These are phyloP conservation scores for Globisporangium polare DNA, from an alignment of 352 stramenopile genomes.

Conservation along the genomic window DNA sequence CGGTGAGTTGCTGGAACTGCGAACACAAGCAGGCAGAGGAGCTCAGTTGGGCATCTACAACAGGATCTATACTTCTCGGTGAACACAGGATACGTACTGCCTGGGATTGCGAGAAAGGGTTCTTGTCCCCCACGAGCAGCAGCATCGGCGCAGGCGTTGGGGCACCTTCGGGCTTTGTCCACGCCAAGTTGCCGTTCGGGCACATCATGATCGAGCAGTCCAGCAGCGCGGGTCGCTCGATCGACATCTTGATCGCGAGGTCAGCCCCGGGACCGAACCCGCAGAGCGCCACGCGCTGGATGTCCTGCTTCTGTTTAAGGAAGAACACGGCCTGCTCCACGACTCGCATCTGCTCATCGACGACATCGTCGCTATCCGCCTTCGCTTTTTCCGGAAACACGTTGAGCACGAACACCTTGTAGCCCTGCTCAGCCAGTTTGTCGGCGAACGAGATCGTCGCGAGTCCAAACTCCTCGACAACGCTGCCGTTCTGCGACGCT, in stretches of 20 bases:
- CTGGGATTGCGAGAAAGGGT: constrained; percentile 53
- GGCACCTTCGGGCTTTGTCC: constrained; percentile 13
- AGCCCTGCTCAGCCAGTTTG: constrained; percentile 84
- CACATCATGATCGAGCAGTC: constrained; percentile 75
- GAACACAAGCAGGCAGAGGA: background rate
- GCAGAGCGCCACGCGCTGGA: constrained; percentile 70
- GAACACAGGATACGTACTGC: constrained; percentile 31
- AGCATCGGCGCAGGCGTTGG: constrained; percentile 38
- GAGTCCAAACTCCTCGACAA: constrained; percentile 40
- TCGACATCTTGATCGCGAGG: constrained; percentile 56
- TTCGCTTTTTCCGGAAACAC: constrained; percentile 22
- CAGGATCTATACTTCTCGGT: background rate
- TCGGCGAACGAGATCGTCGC: constrained; percentile 75
- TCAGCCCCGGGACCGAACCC: constrained; percentile 68
- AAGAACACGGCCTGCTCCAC: constrained; percentile 49
- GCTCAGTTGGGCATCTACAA: background rate
- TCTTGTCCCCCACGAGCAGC: constrained; percentile 65
- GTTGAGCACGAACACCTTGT: constrained; percentile 81
- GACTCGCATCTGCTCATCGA: constrained; percentile 23
- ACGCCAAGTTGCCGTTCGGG: constrained; percentile 47
- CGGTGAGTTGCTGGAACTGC: constrained; percentile 53
- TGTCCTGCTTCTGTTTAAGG: constrained; percentile 64
- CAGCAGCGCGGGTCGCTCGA: constrained; percentile 32
- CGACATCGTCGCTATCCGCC: constrained; percentile 10
- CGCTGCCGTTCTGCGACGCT: constrained; percentile 3